Base-by-base conservation (phyloP, 345 rosid species). In the Sisymbrium altissimum region DNA sequence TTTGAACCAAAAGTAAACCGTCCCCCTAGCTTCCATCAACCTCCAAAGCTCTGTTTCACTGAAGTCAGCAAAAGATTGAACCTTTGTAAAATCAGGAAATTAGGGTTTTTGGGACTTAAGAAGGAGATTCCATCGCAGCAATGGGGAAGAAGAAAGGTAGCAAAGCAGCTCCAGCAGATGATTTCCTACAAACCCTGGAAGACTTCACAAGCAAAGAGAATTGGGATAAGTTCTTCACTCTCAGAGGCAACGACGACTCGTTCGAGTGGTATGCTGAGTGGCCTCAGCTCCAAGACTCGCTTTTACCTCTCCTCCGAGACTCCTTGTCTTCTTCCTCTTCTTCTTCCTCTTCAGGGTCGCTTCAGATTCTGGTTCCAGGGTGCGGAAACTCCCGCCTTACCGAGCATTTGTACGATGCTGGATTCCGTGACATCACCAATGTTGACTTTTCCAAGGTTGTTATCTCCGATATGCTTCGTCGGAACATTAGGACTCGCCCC, bases 251-350 rank as follows among this genome's bases (percentile, higher is more conserved):
- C 57, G 86, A 83, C 50, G 93, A 94, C 69, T 81, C 95, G 10
- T 94, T 94, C 79, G 98, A 94, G 88, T 94, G 98, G 98, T 94
- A 94, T 62, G 93, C 96, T 32, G 98, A 94, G 81, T 94, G 98
- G 98, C 79, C 91, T 69, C 84, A 91, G 82, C 93, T 94, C 69
- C 84, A 80, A 14, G 74, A 59, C 54, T 74, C 90, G 23, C 90
- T 94, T 19, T 54, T 89, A 66, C 72, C 96, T 36, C 84, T 82
- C 53, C 86, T 94, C 50, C 65, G n/a, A 52, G 76, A 52, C 0
- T 64, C 64, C 0, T 23, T 23, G 25, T 23, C 25, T 23, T 33
- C 64, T 5, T 69, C 66, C 0, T 38, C 64, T 4, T 63, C 79
- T 9, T 17, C 74, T 5, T 13, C 75, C 13, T 50, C 80, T 25